Base-by-base conservation (phyloP, 148 eudicot genomes). In the Polygonum maritimum region DNA sequence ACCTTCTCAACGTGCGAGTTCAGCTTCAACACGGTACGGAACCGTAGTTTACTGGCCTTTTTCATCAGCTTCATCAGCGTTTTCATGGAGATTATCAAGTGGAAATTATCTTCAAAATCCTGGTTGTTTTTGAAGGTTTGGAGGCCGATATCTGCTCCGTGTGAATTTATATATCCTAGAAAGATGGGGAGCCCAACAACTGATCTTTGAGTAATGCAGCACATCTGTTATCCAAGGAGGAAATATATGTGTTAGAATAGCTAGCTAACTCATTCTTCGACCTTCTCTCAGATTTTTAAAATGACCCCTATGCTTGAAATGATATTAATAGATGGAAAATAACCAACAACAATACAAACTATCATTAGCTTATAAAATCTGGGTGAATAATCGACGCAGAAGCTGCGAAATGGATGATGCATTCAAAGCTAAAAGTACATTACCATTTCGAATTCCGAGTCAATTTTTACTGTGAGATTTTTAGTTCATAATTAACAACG, bases 1-100 rank as follows among this genome's bases (percentile, higher is more conserved):
- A 87, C 88, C 84, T 83, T 88, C 88, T 89, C 87, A 44, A 89
- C 88, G 48, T 89, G 86, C 11, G 86, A 78, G 75, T 89, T 79
- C 21, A 74, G 70, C 76, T 80, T 86, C 63, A 75, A 73, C 35
- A 83, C 69, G 8, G 89, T 85, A 1, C 79, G 77, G 76, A 88
- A 88, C 21, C 76, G 83, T 22, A 86, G 81, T 51, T 88, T 75
- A n/a, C 83, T 81, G 3, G 81, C 71, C 58, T 84, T 84, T 75
- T 91, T 84, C 45, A 75, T 54, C 38, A 87, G 87, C 45, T 79
- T 76, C 79, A 87, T 73, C 45, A 76, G 45, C 38, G 87, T 87
- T 55, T 79, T 76, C 79, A 87, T 75, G 48, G 92, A 85, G 54
- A 95, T 72, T 35, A 95, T 62, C 80, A 90, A 63, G 78, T 89